A percentile compares a stretch with the other conserved stretches of the same genome.
These are phyloP conservation scores for Myriosclerotinia scirpicola DNA, from an alignment of 2,329 filamentous ascomycete species.

Conservation along the genomic window DNA sequence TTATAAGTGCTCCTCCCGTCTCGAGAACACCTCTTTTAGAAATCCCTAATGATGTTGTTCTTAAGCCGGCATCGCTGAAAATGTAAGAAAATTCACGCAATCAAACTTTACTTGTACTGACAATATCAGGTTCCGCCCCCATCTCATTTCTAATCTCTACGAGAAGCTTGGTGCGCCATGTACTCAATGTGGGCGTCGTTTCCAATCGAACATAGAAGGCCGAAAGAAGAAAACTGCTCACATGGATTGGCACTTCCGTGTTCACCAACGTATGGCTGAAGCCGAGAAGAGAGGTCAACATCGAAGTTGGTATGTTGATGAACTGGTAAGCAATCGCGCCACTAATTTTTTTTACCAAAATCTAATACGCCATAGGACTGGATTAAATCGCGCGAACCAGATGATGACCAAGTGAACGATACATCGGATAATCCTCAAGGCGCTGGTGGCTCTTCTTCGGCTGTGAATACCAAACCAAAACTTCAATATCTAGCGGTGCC, in stretches of 20 bases:
- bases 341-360: background rate
- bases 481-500: constrained; percentile 79
- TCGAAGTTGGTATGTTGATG: constrained; percentile 92
- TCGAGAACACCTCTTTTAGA: constrained; percentile 34
- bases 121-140: constrained; percentile 63
- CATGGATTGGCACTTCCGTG: constrained; percentile 97
- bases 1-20: constrained; percentile 31
- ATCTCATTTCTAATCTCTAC: constrained; percentile 73
- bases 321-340: constrained; percentile 59
- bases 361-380: constrained; percentile 64
- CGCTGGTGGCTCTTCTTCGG: constrained; percentile 44
- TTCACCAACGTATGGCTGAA: constrained; percentile 85
- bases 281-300: constrained; percentile 83
- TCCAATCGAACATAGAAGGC: constrained; percentile 73
- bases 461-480: constrained; percentile 49
- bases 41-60: constrained; percentile 51
- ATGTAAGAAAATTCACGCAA: constrained; percentile 54
- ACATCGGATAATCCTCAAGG: constrained; percentile 44
- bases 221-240: constrained; percentile 85
- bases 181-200: constrained; percentile 86
- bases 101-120: constrained; percentile 26
- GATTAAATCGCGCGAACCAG: constrained; percentile 79
- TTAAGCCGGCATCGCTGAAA: constrained; percentile 70
- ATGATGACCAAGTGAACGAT: constrained; percentile 60
- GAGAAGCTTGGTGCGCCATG: constrained; percentile 84